Percentiles rank a stretch among this genome's conserved stretches.
Conservation (phyloP, 2,329 filamentous ascomycete genomes). For the Westerdykella sp. region DNA sequence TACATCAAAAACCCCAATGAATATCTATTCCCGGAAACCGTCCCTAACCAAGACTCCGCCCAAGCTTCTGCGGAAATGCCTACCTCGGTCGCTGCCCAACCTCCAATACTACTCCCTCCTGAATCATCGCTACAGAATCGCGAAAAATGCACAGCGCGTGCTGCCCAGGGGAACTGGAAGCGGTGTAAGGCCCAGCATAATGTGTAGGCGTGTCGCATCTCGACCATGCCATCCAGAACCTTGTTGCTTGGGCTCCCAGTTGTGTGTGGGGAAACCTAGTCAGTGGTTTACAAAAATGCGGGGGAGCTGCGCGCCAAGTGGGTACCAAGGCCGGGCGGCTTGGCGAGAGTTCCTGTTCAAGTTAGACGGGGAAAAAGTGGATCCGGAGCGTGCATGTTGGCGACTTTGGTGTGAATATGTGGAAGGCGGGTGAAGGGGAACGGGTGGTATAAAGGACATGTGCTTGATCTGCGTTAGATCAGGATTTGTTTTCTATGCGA, state of each 20-base stretch:
- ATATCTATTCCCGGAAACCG: too few species aligned
- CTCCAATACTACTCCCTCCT: too few species aligned
- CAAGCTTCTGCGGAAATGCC: too few species aligned
- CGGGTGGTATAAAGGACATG: not conserved
- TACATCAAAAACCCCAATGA: too few species aligned
- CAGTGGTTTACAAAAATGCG: not conserved
- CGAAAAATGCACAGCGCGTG: too few species aligned
- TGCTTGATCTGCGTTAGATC: not conserved
- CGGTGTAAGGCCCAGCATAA: not conserved
- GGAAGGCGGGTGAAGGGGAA: not conserved
- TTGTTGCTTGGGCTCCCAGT: slow-evolving; percentile 6
- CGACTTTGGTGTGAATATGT: not conserved
- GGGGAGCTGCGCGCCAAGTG: not conserved
- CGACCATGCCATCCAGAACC: too few species aligned
- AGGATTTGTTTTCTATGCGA: not conserved
- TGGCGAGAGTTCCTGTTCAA: not conserved
- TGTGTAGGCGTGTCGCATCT: slow-evolving; percentile 1
- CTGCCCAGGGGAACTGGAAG: too few species aligned
- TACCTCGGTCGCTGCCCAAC: too few species aligned
- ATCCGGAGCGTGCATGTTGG: not conserved
- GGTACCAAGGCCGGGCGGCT: not conserved
- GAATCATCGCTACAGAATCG: too few species aligned
- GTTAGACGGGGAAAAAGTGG: not conserved
- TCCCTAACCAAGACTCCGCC: too few species aligned
- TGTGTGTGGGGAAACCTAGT: not conserved